Evolutionary conservation across 257 asterid genomes (phyloP), one percentile per base, ranked within the genome.

Genomic region (Cordia subcordata): DNA sequence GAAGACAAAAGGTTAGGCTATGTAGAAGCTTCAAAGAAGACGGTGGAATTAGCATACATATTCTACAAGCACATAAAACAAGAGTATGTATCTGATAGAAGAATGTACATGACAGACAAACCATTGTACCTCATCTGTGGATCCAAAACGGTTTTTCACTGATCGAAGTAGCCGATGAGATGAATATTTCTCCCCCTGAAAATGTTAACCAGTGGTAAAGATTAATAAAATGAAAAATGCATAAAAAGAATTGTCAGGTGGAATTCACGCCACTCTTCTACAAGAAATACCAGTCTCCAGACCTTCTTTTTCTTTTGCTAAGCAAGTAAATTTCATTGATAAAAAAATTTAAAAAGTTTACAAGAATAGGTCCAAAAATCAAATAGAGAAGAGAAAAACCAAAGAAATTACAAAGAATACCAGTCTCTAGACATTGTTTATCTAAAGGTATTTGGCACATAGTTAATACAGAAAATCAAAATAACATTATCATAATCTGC

Each of bases 111-210:
- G 40, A 53, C 64, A 51, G 53, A 23, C 32, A 58, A 63, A 67
- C 46, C 60, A 65, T 53, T 49, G 62, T 82, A 84, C 99, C 96
- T 88, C 99, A 77, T 92, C 97, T 8, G 99, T 82, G 79, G 97
- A 84, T 70, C 99, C 99, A 81, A 82, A 92, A 21, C 97, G 85
- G 71, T 92, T 92, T 81, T 88, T 88, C 72, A 85, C 90, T 17
- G 99, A 75, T 52, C 99, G 81, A 70, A 92, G 95, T 71, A 92
- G 68, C 53, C 97, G 79, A 80, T 92, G 94, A 22, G 94, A 80
- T 72, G 96, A 86, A 64, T 37, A 72, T 69, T 83, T 92, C 75
- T 92, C 97, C 68, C 96, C 99, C 99, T 92, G 81, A 61, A 70
- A 84, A 56, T 65, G 63, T 74, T 44, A 66, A 58, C 55, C 49